Evolutionary conservation across 192 early-diverging fungal genomes (phyloP).

Genomic region (Phycomyces blakesleeanus): DNA sequence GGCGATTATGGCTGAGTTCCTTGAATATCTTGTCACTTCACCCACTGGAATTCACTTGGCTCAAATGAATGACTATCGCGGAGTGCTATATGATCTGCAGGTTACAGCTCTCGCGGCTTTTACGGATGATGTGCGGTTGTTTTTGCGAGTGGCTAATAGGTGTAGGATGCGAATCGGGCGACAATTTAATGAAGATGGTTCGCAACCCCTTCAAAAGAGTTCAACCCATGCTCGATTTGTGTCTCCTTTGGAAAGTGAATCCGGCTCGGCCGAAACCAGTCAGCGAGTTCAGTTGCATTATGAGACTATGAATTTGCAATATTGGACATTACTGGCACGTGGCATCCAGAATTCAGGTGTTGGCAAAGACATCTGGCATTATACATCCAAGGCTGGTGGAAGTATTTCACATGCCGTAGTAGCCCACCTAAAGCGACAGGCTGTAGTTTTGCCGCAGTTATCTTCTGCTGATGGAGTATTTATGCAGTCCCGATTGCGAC

Average conservation of each 20-base stretch:
- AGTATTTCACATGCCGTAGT: constrained; percentile 44
- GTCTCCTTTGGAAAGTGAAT: not conserved
- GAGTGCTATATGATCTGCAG: constrained; percentile 54
- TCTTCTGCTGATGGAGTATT: constrained; percentile 27
- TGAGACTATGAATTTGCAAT: constrained; percentile 51
- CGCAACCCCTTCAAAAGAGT: constrained; percentile 27
- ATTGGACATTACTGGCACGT: constrained; percentile 53
- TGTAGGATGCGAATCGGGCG: constrained; percentile 62
- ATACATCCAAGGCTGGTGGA: constrained; percentile 43
- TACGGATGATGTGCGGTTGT: constrained; percentile 52
- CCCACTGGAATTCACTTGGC: constrained; percentile 49
- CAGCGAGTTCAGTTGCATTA: constrained; percentile 37
- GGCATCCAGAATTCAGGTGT: constrained; percentile 49
- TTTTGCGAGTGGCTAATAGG: constrained; percentile 50
- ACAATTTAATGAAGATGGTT: constrained; percentile 40
- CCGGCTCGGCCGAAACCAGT: constrained; percentile 32
- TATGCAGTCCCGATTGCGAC: constrained; percentile 31
- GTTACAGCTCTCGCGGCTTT: constrained; percentile 51
- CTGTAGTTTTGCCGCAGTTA: constrained; percentile 21
- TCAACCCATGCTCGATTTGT: constrained; percentile 1
- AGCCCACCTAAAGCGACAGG: constrained; percentile 37
- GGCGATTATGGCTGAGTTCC: constrained; percentile 45
- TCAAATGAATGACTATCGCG: constrained; percentile 53
- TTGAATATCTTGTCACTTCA: constrained; percentile 54
- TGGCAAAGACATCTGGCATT: constrained; percentile 46